These are phyloP conservation scores for Porogramme epimiltina DNA, from an alignment of 1,284 basidiomycete species.

Conservation along the genomic window DNA sequence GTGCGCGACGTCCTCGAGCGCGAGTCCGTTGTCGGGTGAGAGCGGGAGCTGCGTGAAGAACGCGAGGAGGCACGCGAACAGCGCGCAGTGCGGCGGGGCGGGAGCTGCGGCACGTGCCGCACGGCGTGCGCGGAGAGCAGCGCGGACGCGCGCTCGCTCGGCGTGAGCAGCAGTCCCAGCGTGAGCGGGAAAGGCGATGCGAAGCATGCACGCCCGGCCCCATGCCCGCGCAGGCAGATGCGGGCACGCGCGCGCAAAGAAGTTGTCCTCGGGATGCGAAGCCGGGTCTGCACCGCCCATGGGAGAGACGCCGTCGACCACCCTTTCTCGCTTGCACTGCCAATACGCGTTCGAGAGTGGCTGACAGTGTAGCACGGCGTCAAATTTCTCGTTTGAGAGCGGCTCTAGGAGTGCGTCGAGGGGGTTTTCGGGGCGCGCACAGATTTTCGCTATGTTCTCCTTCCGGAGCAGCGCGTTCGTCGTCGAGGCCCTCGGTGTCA, in stretches of 20 bases:
- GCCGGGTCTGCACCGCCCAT: conserved; percentile 2
- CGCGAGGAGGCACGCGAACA: conserved; percentile 63
- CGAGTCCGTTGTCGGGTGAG: conserved; percentile 36
- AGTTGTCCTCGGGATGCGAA: conserved; percentile 9
- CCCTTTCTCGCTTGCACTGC: neutral
- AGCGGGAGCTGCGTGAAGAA: conserved; percentile 50
- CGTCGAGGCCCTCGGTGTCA: conserved; percentile 10
- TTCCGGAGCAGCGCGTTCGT: conserved; percentile 39
- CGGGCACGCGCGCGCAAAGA: neutral
- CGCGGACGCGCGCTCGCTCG: conserved; percentile 6
- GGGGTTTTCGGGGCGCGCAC: conserved; percentile 59
- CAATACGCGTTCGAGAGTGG: conserved; percentile 38
- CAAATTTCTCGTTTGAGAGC: conserved; percentile 46
- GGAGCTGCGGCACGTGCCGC: conserved; percentile 59
- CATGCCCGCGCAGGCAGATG: neutral
- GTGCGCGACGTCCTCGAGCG: conserved; percentile 32
- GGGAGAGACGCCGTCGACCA: neutral
- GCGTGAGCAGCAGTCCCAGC: conserved; percentile 3
- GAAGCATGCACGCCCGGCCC: conserved; percentile 1
- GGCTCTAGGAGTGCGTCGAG: conserved; percentile 57
- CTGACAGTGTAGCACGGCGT: conserved; percentile 50
- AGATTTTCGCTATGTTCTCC: conserved; percentile 59
- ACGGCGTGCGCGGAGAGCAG: conserved; percentile 26
- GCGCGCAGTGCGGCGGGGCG: conserved; percentile 58
- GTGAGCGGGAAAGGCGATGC: neutral